These are phyloP conservation scores for Populus deltoides DNA, from an alignment of 345 rosid genomes.

Conservation along the genomic window DNA sequence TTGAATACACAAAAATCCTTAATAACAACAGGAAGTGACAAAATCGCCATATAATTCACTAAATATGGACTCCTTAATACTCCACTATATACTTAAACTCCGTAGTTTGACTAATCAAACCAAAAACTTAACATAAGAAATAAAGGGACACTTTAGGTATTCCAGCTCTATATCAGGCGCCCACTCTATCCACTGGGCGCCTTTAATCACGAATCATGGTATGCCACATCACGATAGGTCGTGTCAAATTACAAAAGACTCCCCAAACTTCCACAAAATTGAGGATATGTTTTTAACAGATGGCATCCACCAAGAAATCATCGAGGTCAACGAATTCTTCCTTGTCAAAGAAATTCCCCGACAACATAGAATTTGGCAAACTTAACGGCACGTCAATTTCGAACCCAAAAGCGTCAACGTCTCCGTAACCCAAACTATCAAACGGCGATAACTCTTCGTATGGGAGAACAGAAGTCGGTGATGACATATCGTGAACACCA, in stretches of 20 bases:
- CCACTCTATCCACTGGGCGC: no score
- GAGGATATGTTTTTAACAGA: background rate
- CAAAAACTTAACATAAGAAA: background rate
- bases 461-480: conserved; percentile 42
- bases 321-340: conserved; percentile 32
- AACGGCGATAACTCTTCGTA: conserved; percentile 16
- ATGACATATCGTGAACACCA: conserved; percentile 3
- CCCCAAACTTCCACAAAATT: background rate
- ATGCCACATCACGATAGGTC: background rate
- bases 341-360: conserved; percentile 22
- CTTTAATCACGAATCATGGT: background rate
- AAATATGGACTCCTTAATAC: background rate
- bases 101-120: conserved; percentile 15
- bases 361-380: conserved; percentile 6
- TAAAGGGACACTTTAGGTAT: background rate
- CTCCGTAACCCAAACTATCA: conserved; percentile 8
- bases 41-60: background rate
- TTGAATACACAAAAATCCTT: background rate
- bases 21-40: background rate
- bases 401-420: conserved; percentile 28
- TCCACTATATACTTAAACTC: conserved; percentile 5
- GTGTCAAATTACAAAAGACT: background rate
- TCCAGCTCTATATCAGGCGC: background rate
- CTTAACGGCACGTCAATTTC: conserved; percentile 20
- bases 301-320: conserved; percentile 32